phyloP scores from a whole-genome alignment of 2,329 filamentous ascomycete species.

The Bipolaris cookei region DNA sequence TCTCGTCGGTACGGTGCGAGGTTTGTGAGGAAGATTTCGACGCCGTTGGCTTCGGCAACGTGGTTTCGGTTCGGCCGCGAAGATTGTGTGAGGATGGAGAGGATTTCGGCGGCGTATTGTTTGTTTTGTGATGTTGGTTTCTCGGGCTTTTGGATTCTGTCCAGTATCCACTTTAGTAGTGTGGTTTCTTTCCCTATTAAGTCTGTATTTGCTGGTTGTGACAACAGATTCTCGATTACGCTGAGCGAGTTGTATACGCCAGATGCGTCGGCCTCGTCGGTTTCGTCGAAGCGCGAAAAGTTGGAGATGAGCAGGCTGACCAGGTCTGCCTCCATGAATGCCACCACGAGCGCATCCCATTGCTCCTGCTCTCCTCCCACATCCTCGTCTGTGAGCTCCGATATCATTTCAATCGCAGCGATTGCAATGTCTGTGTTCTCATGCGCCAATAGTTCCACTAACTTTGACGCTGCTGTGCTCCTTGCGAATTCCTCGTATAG shows the following conservation, averaged over 20 bases:
- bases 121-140: slow-evolving; percentile 81
- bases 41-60: slow-evolving; percentile 70
- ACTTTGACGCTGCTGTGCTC: slow-evolving; percentile 72
- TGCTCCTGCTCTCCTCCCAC: slow-evolving; percentile 79
- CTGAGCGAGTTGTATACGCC: slow-evolving; percentile 86
- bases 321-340: slow-evolving; percentile 69
- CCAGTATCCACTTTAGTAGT: slow-evolving; percentile 78
- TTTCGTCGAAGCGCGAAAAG: slow-evolving; percentile 79
- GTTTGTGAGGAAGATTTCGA: slow-evolving; percentile 82
- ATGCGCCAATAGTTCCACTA: slow-evolving; percentile 85
- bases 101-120: slow-evolving; percentile 89
- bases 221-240: slow-evolving; percentile 85
- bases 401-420: slow-evolving; percentile 84
- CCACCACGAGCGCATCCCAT: slow-evolving; percentile 76
- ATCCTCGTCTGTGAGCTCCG: slow-evolving; percentile 92
- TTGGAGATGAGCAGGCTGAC: slow-evolving; percentile 77
- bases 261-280: slow-evolving; percentile 71
- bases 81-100: slow-evolving; percentile 85
- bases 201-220: slow-evolving; percentile 70
- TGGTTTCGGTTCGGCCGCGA: slow-evolving; percentile 69
- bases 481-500: slow-evolving; percentile 82
- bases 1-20: slow-evolving; percentile 83
- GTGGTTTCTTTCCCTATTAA: slow-evolving; percentile 72
- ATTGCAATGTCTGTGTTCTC: slow-evolving; percentile 98
- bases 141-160: slow-evolving; percentile 74